Base-by-base conservation (phyloP, 108 stramenopile genomes). In the Schizochytrium sp. region DNA sequence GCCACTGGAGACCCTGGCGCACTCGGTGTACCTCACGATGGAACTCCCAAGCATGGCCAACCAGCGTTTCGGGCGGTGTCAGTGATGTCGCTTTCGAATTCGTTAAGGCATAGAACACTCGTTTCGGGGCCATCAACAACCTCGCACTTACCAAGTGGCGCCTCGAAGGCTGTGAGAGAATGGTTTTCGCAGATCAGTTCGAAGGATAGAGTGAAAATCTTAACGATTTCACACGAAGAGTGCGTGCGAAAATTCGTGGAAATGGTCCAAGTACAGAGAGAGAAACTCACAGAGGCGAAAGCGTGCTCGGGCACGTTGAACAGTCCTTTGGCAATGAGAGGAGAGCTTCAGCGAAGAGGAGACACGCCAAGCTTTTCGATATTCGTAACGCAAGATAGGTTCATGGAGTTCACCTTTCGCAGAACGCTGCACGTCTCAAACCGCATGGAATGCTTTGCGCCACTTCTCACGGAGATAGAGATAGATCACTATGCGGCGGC, bases 291-390 rank as follows among this genome's bases (percentile, higher is more conserved):
- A 7, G 64, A 69, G 28, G 12, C 3, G 12, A 38, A 44, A 8
- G 15, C 15, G 44, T 44, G 15, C 64, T 38, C 64, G 1, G 40
- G 0, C 3, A 44, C 40, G 10, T 44, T 69, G 19, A 7, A 69
- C 8, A 44, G 42, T 38, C 64, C 64, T 15, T 5, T 69, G 19
- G 64, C 28, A 8, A 38, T 69, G 64, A 38, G 64, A 15, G 64
- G 64, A 38, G 64, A 69, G 28, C 64, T 69, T 44, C 7, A 38
- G 44, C 64, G 64, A 0, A 38, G 64, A 44, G 42, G 42, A 38
- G 28, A 69, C 12, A 69, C 64, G 64, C 19, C 64, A 44, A 69
- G 64, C 64, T 69, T 69, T 15, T 69, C 64, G 15, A 38, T 69
- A 8, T 13, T 69, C 42, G 8, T 15, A 1, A 44, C 64, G 64